phyloP scores from a whole-genome alignment of 768 basidiomycete genomes.

The Pholiota molesta region DNA sequence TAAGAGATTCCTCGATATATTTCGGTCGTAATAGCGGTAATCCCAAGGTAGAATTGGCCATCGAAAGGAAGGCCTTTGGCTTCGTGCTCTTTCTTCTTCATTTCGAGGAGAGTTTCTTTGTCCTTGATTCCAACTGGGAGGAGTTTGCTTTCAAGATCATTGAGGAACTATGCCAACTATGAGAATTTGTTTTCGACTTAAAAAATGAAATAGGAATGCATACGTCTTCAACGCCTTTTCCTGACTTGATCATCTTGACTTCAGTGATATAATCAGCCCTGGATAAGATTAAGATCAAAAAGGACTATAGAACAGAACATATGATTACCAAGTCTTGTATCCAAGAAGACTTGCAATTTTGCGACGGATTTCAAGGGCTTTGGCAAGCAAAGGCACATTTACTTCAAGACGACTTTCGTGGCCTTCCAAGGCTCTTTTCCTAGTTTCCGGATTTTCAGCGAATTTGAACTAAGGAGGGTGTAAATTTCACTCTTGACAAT shows the following conservation, averaged over 20 bases:
- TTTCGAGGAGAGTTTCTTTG: conserved; percentile 60
- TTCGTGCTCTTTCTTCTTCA: conserved; percentile 78
- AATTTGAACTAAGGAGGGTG: conserved; percentile 68
- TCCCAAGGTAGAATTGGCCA: conserved; percentile 85
- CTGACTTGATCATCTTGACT: conserved; percentile 83
- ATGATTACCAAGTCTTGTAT: conserved; percentile 66
- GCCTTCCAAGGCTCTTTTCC: conserved; percentile 64
- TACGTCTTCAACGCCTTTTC: conserved; percentile 60
- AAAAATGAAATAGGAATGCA: conserved; percentile 16
- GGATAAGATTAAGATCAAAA: neutral
- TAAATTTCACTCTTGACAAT: neutral
- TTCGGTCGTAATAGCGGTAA: conserved; percentile 76
- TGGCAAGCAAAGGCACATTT: conserved; percentile 73
- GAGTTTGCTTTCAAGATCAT: conserved; percentile 74
- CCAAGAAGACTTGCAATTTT: conserved; percentile 67
- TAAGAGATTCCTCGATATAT: conserved; percentile 66
- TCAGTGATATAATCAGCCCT: conserved; percentile 85
- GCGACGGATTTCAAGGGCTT: conserved; percentile 70
- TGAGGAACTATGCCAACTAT: conserved; percentile 59
- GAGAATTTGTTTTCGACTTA: neutral
- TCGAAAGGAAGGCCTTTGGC: conserved; percentile 65
- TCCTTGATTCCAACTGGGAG: conserved; percentile 74
- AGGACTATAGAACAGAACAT: neutral
- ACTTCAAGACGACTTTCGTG: conserved; percentile 68
- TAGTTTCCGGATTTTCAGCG: conserved; percentile 70